Evolutionary conservation across 495 filamentous ascomycete species (phyloP).

Genomic region (Daldinia bambusicola): DNA sequence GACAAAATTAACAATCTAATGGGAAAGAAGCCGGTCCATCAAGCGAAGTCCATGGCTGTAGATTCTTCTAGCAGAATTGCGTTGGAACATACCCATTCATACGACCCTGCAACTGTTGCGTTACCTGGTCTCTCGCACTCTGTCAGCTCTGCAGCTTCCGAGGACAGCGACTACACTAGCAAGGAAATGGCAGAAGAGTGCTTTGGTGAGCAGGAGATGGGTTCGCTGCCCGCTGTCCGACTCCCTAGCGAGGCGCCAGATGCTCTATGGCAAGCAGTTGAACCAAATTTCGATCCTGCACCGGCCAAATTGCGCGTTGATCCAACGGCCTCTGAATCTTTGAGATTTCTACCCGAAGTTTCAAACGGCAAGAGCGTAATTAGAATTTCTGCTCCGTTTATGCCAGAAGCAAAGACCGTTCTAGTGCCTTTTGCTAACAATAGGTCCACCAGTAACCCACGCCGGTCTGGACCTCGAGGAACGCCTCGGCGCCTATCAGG

Average conservation of each 20-base stretch:
- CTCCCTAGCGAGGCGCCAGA: constrained; percentile 70
- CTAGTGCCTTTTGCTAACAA: constrained; percentile 51
- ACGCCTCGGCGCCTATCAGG: constrained; percentile 43
- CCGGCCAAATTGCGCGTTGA: constrained; percentile 53
- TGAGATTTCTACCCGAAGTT: constrained; percentile 52
- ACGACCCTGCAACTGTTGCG: constrained; percentile 66
- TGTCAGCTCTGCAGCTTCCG: constrained; percentile 34
- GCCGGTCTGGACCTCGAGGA: constrained; percentile 51
- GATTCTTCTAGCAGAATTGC: constrained; percentile 70
- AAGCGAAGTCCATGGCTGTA: constrained; percentile 64
- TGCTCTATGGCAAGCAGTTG: constrained; percentile 56
- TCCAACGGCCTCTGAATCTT: constrained; percentile 52
- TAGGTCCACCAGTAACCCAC: constrained; percentile 58
- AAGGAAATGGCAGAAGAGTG: constrained; percentile 79
- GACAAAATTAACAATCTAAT: constrained; percentile 78
- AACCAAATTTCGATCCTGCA: constrained; percentile 44
- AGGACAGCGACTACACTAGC: constrained; percentile 54
- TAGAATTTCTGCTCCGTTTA: constrained; percentile 57
- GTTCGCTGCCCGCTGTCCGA: constrained; percentile 75
- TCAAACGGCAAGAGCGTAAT: constrained; percentile 55
- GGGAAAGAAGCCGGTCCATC: constrained; percentile 67
- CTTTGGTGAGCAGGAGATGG: constrained; percentile 85
- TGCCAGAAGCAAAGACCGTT: constrained; percentile 53
- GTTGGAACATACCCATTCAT: constrained; percentile 62
- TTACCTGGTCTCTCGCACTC: constrained; percentile 57